Evolutionary conservation across 768 basidiomycete species (phyloP), one percentile per base, ranked within the genome.

Genomic region (Cystobasidium ongulense): DNA sequence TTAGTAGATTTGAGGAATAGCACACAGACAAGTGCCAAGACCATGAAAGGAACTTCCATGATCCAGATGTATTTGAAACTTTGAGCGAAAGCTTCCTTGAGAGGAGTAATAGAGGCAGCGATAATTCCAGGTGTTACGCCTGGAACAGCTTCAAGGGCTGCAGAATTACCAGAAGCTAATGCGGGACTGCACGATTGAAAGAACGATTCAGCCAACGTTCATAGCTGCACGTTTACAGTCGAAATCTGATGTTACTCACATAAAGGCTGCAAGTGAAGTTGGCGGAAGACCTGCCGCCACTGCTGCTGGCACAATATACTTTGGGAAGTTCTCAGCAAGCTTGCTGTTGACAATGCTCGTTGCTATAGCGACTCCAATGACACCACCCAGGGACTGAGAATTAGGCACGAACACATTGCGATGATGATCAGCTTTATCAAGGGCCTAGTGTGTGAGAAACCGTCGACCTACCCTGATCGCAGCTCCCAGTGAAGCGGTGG

Each of bases 21-120:
- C 15, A 59, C 57, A 31, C 29, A 27, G 11, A 59, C 33, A 29
- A 27, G 29, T 31, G 29, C 57, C 33, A 35, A 15, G 2, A 59
- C 57, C 25, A 59, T 59, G 33, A 59, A 59, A 2, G 57, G 57
- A 5, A 35, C 57, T 27, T 29, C 29, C 57, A 59, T 59, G 57
- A 59, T 59, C 57, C 57, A 59, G 21, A 59, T 59, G 29, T 59
- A 59, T 15, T 35, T 27, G 25, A 59, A 59, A 27, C 57, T 59
- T 27, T 27, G 57, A 21, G 29, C 29, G 21, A 35, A 59, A 23
- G 13, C 57, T 15, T 59, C 25, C 21, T 29, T 59, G 11, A 59
- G 27, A n/a, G 46, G 46, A 11, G n/a, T 17, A n/a, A 21, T 21
- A 17, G 46, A 50, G n/a, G 46, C 46, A 4, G 46, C 46, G 46